Evolutionary conservation across 2,329 filamentous ascomycete genomes (phyloP).

Genomic region (Penicillium concentricum): DNA sequence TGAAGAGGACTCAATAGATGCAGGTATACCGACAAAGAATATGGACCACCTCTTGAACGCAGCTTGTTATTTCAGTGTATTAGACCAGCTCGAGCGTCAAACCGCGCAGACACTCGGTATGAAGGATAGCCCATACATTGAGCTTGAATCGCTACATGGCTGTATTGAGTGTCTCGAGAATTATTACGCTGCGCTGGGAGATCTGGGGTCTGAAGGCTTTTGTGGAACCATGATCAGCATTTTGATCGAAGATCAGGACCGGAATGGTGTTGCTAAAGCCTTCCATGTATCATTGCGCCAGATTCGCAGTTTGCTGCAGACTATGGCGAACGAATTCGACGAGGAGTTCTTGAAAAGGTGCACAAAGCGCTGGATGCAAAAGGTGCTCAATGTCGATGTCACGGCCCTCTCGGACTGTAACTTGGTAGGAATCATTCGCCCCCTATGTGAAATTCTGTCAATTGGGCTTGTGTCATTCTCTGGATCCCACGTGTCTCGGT

Average conservation of each 20-base stretch:
- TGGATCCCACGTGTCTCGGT: too few species aligned
- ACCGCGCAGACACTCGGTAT: not conserved
- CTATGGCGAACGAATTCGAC: too few species aligned
- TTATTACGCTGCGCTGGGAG: not conserved
- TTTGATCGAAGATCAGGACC: not conserved
- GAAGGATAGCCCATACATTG: not conserved
- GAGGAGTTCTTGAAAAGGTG: too few species aligned
- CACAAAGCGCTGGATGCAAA: too few species aligned
- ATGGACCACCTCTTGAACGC: conserved; percentile 3
- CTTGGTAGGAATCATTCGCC: too few species aligned
- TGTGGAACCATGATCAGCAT: not conserved
- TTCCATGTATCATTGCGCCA: too few species aligned
- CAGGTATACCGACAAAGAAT: not conserved
- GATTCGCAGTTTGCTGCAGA: too few species aligned
- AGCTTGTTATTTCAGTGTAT: not conserved
- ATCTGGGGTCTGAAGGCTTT: not conserved
- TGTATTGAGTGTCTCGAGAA: not conserved
- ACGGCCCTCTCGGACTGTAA: too few species aligned
- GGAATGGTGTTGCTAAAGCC: not conserved
- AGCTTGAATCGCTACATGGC: not conserved
- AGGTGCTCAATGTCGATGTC: too few species aligned
- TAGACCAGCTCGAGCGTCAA: not conserved
- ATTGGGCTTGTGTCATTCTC: too few species aligned
- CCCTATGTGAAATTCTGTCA: too few species aligned
- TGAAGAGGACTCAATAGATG: not conserved